Conservation (phyloP, 1,139 yeast species). For the Debaryomycetaceae sp. region DNA sequence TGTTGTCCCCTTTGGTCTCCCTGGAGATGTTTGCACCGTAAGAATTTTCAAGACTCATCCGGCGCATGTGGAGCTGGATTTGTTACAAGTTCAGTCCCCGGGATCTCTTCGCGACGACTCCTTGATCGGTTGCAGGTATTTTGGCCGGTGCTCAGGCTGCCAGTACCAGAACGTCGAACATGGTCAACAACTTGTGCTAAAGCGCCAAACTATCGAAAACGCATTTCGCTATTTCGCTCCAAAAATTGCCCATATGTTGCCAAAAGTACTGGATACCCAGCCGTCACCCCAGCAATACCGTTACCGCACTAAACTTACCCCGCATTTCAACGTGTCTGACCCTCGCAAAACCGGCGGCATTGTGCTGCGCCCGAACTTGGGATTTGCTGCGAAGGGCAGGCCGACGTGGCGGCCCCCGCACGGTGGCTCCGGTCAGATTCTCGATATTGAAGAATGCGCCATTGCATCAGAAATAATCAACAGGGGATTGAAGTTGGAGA, state of each 20-base stretch:
- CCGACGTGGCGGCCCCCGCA: conserved; percentile 53
- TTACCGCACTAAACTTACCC: conserved; percentile 89
- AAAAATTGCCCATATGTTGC: conserved; percentile 31
- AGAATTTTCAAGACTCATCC: conserved; percentile 75
- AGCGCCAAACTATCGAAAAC: conserved; percentile 62
- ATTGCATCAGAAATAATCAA: conserved; percentile 79
- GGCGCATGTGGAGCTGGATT: conserved; percentile 63
- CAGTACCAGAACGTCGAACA: conserved; percentile 80
- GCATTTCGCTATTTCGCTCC: conserved; percentile 76
- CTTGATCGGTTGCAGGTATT: conserved; percentile 35
- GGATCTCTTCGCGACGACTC: conserved; percentile 40
- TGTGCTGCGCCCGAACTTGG: conserved; percentile 56
- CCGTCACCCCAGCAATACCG: conserved; percentile 68
- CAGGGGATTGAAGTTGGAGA: conserved; percentile 62
- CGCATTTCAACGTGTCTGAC: conserved; percentile 85
- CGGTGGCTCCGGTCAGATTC: conserved; percentile 42
- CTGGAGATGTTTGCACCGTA: conserved; percentile 69
- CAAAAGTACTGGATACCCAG: conserved; percentile 55
- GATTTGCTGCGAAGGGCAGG: conserved; percentile 80
- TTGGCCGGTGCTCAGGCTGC: conserved; percentile 63
- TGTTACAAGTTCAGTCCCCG: conserved; percentile 38
- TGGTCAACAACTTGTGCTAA: conserved; percentile 58
- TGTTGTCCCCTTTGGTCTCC: conserved; percentile 76
- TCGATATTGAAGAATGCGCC: conserved; percentile 89
- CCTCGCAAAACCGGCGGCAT: conserved; percentile 23